Percentiles rank a stretch among this genome's conserved stretches.
Evolutionary conservation across 208 protist genomes (phyloP).

Genomic region (Wallacemonas rigidus): DNA sequence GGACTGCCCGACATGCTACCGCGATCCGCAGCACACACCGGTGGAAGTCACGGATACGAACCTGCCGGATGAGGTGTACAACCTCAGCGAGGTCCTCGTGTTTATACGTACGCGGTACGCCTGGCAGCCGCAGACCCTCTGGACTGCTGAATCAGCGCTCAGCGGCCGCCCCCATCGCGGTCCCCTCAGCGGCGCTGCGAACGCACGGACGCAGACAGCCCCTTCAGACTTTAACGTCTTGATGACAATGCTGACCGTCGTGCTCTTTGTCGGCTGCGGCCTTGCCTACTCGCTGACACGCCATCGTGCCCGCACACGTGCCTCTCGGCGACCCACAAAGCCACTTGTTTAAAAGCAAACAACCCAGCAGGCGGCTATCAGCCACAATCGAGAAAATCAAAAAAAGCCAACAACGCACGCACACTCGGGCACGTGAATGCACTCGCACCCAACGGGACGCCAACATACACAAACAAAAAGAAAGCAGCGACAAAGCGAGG

Average conservation of each 20-base stretch:
- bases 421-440: too few species aligned
- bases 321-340: slow-evolving; percentile 16
- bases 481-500: too few species aligned
- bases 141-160: background rate
- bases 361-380: background rate
- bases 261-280: slow-evolving; percentile 20
- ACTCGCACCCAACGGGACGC: too few species aligned
- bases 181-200: background rate
- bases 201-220: background rate
- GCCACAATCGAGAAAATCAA: too few species aligned
- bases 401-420: too few species aligned
- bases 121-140: slow-evolving; percentile 38
- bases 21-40: background rate
- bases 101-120: slow-evolving; percentile 36
- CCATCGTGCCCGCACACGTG: background rate
- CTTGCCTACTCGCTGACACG: slow-evolving; percentile 27
- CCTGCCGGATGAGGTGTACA: background rate
- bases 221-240: slow-evolving; percentile 27
- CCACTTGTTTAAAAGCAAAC: slow-evolving; percentile 17
- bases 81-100: slow-evolving; percentile 17
- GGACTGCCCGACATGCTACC: slow-evolving; percentile 43
- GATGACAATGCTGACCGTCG: slow-evolving; percentile 29
- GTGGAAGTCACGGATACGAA: slow-evolving; percentile 1
- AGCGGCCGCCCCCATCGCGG: background rate
- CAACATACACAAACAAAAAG: too few species aligned